A percentile compares a stretch with the other conserved stretches of the same genome.
These are phyloP conservation scores for Durotheca rogersii DNA, from an alignment of 495 filamentous ascomycete genomes.

Conservation along the genomic window DNA sequence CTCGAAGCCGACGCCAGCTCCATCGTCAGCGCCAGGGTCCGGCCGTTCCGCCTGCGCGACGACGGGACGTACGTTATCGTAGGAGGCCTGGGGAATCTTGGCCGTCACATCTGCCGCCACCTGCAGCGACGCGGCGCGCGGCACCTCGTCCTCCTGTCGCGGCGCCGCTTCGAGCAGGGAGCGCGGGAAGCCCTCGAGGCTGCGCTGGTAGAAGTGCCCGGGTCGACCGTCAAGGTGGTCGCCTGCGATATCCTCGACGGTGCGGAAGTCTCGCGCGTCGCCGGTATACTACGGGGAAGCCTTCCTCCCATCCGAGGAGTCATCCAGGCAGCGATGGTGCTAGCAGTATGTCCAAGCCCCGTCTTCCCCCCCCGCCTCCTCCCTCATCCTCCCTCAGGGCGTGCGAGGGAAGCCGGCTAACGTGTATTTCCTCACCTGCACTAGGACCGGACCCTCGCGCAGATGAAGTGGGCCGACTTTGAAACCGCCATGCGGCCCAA, in stretches of 20 bases:
- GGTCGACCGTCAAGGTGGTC: not conserved
- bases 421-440: not conserved
- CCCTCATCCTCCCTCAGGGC: too few relatives aligned
- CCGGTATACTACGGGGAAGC: not conserved
- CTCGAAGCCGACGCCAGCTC: conserved; percentile 29
- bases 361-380: too few relatives aligned
- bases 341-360: not conserved
- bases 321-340: not conserved
- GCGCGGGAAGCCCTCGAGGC: not conserved
- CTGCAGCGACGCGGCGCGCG: not conserved
- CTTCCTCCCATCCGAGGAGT: not conserved
- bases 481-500: conserved; percentile 40
- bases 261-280: not conserved
- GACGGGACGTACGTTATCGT: not conserved
- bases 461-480: conserved; percentile 40
- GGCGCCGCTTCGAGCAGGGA: not conserved
- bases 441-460: conserved; percentile 41
- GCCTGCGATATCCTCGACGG: not conserved
- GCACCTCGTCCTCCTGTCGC: not conserved
- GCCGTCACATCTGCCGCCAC: not conserved
- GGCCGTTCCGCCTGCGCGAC: not conserved
- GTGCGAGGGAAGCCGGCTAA: too few relatives aligned
- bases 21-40: conserved; percentile 14
- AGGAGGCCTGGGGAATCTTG: not conserved
- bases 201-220: not conserved